Conservation (phyloP, 108 stramenopile genomes). For the Nannochloropsis salina region DNA sequence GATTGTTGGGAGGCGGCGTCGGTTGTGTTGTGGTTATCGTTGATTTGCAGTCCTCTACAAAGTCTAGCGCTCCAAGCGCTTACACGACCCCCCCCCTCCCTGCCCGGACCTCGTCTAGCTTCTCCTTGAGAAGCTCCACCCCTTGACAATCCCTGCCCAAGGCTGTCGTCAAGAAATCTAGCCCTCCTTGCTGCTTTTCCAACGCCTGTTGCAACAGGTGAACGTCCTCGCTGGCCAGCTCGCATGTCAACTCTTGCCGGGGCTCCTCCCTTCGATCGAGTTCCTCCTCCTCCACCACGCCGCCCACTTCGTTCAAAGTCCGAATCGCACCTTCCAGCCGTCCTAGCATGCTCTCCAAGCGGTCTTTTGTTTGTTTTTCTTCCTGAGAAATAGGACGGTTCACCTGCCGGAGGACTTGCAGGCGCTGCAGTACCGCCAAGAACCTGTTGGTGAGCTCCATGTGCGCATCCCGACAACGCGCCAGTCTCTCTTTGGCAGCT, state of each 20-base stretch:
- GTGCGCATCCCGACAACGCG: neutral
- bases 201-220: conserved; percentile 1
- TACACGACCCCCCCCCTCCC: neutral
- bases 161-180: conserved; percentile 14
- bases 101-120: neutral
- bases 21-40: too few species aligned
- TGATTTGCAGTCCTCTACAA: too few species aligned
- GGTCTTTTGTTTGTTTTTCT: neutral
- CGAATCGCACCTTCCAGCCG: neutral
- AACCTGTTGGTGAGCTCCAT: neutral
- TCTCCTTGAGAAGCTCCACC: neutral
- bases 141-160: neutral
- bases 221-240: neutral
- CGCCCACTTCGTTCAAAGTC: neutral
- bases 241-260: neutral
- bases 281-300: conserved; percentile 10
- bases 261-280: neutral
- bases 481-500: neutral
- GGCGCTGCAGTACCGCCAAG: conserved; percentile 7
- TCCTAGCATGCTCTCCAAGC: conserved; percentile 2
- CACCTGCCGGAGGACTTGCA: neutral
- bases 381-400: neutral
- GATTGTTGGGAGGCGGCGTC: too few species aligned
- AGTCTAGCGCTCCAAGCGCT: too few species aligned
- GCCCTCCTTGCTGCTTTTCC: neutral